Conservation (phyloP, 345 rosid species). For the Eucalyptus albens region DNA sequence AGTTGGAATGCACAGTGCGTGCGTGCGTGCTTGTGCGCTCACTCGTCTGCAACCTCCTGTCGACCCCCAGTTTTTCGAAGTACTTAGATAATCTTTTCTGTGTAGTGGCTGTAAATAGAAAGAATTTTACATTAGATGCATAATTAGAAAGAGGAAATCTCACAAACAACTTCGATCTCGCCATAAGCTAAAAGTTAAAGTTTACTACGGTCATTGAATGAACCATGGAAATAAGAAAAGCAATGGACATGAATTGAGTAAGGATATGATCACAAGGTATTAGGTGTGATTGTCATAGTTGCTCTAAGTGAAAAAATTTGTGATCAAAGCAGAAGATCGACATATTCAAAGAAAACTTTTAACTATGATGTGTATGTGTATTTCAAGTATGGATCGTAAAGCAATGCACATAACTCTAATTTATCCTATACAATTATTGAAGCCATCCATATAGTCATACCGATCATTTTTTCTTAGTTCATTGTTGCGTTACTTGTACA, state of each 20-base stretch:
- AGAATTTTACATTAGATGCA: background rate
- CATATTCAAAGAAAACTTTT: background rate
- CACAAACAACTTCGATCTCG: background rate
- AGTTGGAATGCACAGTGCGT: background rate
- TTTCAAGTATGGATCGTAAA: background rate
- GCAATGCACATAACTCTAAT: background rate
- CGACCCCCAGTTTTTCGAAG: background rate
- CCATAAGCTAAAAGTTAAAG: background rate
- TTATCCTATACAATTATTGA: background rate
- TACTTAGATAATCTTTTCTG: background rate
- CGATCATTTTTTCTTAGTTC: background rate
- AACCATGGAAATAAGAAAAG: background rate
- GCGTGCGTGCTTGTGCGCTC: background rate
- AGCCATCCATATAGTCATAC: background rate
- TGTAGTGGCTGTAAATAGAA: background rate
- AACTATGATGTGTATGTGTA: background rate
- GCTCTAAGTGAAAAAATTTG: background rate
- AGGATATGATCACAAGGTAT: background rate
- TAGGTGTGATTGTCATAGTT: rapidly evolving
- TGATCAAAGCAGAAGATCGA: background rate
- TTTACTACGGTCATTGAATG: rapidly evolving
- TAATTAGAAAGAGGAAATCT: background rate
- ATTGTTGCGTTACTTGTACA: background rate
- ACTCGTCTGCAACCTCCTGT: background rate
- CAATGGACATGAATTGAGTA: background rate